These are phyloP conservation scores for Luffa aegyptiaca DNA, from an alignment of 306 rosid genomes.

Conservation along the genomic window DNA sequence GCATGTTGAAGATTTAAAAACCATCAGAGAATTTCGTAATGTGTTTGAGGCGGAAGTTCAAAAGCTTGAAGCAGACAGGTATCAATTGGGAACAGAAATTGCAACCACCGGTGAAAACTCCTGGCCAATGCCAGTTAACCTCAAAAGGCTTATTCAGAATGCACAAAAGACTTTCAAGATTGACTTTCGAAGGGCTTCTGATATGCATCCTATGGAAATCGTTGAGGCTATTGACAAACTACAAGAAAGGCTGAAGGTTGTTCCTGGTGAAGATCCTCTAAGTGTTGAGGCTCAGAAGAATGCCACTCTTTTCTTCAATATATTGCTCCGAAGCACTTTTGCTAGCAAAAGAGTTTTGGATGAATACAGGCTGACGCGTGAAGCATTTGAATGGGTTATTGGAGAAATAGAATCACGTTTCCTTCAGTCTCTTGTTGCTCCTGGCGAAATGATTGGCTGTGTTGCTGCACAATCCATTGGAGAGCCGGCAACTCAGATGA, in stretches of 20 bases:
- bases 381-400: conserved; percentile 96
- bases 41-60: conserved; percentile 95
- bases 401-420: conserved; percentile 97
- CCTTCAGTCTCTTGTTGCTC: conserved; percentile 92
- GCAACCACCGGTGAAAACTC: conserved; percentile 79
- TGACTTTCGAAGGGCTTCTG: conserved; percentile 89
- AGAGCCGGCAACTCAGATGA: conserved; percentile 99
- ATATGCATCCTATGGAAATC: conserved; percentile 98
- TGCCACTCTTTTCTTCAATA: conserved; percentile 82
- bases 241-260: conserved; percentile 92
- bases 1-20: conserved; percentile 91
- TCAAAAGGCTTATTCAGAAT: conserved; percentile 97
- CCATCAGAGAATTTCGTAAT: conserved; percentile 85
- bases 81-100: conserved; percentile 82
- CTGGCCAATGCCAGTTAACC: conserved; percentile 89
- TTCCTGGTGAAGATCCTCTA: conserved; percentile 86
- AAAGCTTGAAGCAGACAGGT: conserved; percentile 81
- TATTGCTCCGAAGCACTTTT: conserved; percentile 90
- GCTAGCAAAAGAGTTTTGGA: conserved; percentile 96
- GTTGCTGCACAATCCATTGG: conserved; percentile 98
- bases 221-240: conserved; percentile 99
- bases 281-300: conserved; percentile 97
- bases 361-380: conserved; percentile 94
- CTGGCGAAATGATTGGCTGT: conserved; percentile 99
- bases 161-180: conserved; percentile 94